Base-by-base conservation (phyloP, 805 yeast species). In the Lipomyces lipofer region DNA sequence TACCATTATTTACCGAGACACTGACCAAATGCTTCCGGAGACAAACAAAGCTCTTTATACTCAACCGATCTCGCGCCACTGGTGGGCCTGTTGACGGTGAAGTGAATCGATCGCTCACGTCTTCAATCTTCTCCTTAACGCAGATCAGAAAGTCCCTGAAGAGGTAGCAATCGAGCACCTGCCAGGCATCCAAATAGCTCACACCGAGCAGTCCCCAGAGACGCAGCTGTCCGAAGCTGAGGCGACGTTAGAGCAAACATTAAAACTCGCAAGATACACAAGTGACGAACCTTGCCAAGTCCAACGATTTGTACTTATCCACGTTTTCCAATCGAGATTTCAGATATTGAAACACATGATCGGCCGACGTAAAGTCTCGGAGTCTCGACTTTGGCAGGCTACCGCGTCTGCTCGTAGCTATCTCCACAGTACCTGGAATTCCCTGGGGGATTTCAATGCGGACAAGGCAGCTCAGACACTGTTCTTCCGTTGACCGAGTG, bases 91-190 rank as follows among this genome's bases (percentile, higher is more conserved):
- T 36, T 15, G 19, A 15, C 8, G 44, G 54, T 4, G 49, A 35
- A 15, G 17, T 17, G 22, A 12, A 19, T 30, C 19, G 30, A 39
- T 27, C 43, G 24, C 6, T 40, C 12, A 29, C 25, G 4, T 29
- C 25, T 9, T 27, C 50, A 21, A 33, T 8, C 12, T 33, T 30
- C 15, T 53, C 50, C 29, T 49, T 53, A 6, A 54, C 32, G 22
- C 56, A 50, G 4, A 54, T 33, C n/a, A 54, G 47, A 30, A 40
- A 43, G 43, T 54, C 58, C 2, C 30, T 35, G 24, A 55, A 55
- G 9, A 55, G 47, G 29, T 47, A 55, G 43, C 59, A 55, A 17
- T 47, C 27, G 4, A 55, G 59, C 7, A 35, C 15, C 30, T 46
- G 48, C 39, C 15, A 24, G n/a, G 30, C 3, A 13, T 28, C 47